A percentile compares a stretch with the other conserved stretches of the same genome.
phyloP scores from a whole-genome alignment of 108 stramenopile genomes.

The Hondaea fermentalgiana region DNA sequence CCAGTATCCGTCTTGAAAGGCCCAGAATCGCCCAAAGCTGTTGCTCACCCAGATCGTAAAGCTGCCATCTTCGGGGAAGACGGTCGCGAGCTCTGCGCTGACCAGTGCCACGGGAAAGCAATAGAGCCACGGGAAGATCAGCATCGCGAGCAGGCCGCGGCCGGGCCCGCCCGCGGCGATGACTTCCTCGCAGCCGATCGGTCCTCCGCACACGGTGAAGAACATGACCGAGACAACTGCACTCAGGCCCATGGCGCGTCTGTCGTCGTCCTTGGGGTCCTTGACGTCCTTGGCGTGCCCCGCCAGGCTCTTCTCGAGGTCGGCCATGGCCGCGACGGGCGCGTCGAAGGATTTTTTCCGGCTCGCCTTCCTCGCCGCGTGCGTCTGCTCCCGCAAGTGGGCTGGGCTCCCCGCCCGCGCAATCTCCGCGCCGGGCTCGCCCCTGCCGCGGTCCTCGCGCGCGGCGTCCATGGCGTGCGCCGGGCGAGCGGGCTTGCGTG shows the following conservation, averaged over 20 bases:
- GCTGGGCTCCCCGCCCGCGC: no score
- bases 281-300: background rate
- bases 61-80: conserved; percentile 5
- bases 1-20: conserved; percentile 10
- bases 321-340: no score
- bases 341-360: no score
- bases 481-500: no score
- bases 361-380: no score
- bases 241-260: background rate
- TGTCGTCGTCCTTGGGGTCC: background rate
- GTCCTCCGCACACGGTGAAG: conserved; percentile 10
- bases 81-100: background rate
- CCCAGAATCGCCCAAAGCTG: background rate
- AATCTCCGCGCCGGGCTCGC: no score
- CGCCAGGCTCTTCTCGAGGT: no score
- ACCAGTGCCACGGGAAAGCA: background rate
- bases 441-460: no score
- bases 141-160: background rate
- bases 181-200: background rate
- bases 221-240: background rate
- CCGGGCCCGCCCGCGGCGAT: background rate
- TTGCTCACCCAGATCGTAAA: background rate
- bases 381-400: no score
- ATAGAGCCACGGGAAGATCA: background rate
- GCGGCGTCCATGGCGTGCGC: no score